These are phyloP conservation scores for Phlegmacium glaucopus DNA, from an alignment of 768 basidiomycete genomes.

Conservation along the genomic window DNA sequence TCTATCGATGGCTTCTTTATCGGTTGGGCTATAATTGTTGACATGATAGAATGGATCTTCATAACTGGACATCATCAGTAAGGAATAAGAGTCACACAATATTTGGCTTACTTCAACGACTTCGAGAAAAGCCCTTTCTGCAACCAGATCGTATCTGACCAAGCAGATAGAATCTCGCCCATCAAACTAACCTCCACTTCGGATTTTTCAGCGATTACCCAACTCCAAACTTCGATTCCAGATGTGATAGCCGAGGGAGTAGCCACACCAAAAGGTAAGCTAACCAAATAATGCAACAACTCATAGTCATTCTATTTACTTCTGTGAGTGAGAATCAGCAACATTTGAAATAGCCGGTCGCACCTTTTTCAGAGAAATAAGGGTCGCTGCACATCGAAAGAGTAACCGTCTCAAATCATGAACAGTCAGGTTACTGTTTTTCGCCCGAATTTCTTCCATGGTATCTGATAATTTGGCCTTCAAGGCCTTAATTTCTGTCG, in stretches of 20 bases:
- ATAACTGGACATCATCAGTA: slow-evolving; percentile 65
- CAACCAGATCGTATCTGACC: slow-evolving; percentile 77
- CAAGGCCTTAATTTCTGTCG: slow-evolving; percentile 60
- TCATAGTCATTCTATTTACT: slow-evolving; percentile 73
- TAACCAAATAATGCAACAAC: slow-evolving; percentile 82
- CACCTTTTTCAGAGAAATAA: slow-evolving; percentile 70
- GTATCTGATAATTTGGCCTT: slow-evolving; percentile 65
- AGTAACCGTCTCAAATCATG: slow-evolving; percentile 83
- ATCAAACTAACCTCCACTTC: slow-evolving; percentile 80
- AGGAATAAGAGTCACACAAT: not conserved
- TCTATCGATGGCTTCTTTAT: slow-evolving; percentile 79
- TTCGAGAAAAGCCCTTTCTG: slow-evolving; percentile 83
- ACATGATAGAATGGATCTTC: slow-evolving; percentile 85
- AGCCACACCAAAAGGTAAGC: slow-evolving; percentile 84
- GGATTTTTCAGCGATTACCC: slow-evolving; percentile 87
- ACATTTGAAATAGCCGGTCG: not conserved
- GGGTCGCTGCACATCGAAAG: slow-evolving; percentile 79
- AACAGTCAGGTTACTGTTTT: slow-evolving; percentile 70
- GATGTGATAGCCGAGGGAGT: slow-evolving; percentile 83
- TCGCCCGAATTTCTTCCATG: slow-evolving; percentile 63
- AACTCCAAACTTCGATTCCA: slow-evolving; percentile 94
- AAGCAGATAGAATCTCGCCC: slow-evolving; percentile 81
- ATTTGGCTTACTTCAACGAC: slow-evolving; percentile 58
- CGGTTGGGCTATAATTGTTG: slow-evolving; percentile 86
- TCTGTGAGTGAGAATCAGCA: not conserved